phyloP scores from a whole-genome alignment of 108 stramenopile genomes.

The Skeletonema menzelii region DNA sequence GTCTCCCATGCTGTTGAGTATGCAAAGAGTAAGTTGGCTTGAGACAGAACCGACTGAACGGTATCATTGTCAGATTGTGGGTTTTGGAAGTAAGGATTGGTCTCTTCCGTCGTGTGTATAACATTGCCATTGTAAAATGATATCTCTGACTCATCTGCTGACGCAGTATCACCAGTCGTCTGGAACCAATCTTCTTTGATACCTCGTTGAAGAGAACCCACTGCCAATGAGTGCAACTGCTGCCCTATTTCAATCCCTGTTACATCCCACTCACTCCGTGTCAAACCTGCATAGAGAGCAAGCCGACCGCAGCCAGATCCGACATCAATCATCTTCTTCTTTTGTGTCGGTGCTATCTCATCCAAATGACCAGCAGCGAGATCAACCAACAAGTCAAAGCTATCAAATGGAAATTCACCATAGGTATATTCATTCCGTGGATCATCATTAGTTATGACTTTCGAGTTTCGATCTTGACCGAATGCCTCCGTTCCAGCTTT shows the following conservation, averaged over 20 bases:
- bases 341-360: constrained; percentile 1
- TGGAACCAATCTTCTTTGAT: constrained; percentile 27
- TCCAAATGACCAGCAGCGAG: constrained; percentile 35
- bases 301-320: constrained; percentile 80
- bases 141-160: neutral
- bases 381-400: constrained; percentile 70
- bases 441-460: constrained; percentile 47
- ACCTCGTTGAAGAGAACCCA: constrained; percentile 35
- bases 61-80: neutral
- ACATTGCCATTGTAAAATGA: constrained; percentile 31
- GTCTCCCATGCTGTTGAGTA: constrained; percentile 70
- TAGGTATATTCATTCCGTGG: constrained; percentile 65
- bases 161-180: neutral
- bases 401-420: constrained; percentile 77
- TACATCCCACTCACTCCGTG: constrained; percentile 60
- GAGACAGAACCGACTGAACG: constrained; percentile 44
- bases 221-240: constrained; percentile 55
- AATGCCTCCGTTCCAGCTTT: constrained; percentile 34
- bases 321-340: constrained; percentile 58
- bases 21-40: constrained; percentile 66
- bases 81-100: constrained; percentile 26
- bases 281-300: constrained; percentile 60
- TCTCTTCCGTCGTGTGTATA: constrained; percentile 15
- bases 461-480: neutral
- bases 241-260: constrained; percentile 71